Evolutionary conservation across 1,139 yeast genomes (phyloP), one percentile per base, ranked within the genome.

Genomic region (Lizanozyma gosingica): DNA sequence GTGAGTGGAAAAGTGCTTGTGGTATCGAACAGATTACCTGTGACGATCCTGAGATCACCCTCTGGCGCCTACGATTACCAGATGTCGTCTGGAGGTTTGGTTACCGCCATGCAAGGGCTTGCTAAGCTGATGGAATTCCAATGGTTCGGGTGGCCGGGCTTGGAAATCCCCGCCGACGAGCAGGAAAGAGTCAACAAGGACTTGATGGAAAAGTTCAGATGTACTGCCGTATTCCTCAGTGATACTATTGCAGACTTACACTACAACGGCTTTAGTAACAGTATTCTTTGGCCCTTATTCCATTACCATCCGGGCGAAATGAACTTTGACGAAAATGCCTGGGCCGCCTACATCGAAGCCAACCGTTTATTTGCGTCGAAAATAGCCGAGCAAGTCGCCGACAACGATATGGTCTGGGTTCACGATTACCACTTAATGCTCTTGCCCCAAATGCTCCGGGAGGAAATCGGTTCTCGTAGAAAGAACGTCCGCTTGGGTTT

Each of bases 301-400:
- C 99, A 94, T 60, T 94, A 94, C 62, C 98, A 94, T 57, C 98
- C 99, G 0, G 98, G 98, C 46, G 99, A 94, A 63, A 94, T 94
- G 85, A 88, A 86, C 58, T 94, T 94, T 57, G 98, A 94, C 60
- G 98, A 94, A 59, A 80, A 80, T 47, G 96, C 97, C 3, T 94
- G 98, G 98, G 92, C 92, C 39, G 97, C 97, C 2, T 94, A 94
- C 60, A 85, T 88, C 44, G 94, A 88, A 60, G 98, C 98, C 15
- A 94, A 94, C 59, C 66, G 81, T 45, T 69, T 76, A 47, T 94
- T 94, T 66, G 94, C 97, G 17, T 65, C 76, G 39, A 83, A 73
- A 35, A 80, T 94, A 45, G 80, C 88, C 14, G 66, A 71, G 17
- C 79, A 79, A 50, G 83, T 85, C 37, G 71, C 79, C 35, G 95